phyloP scores from a whole-genome alignment of 2,329 filamentous ascomycete genomes.

The Botryosphaeria dothidea region DNA sequence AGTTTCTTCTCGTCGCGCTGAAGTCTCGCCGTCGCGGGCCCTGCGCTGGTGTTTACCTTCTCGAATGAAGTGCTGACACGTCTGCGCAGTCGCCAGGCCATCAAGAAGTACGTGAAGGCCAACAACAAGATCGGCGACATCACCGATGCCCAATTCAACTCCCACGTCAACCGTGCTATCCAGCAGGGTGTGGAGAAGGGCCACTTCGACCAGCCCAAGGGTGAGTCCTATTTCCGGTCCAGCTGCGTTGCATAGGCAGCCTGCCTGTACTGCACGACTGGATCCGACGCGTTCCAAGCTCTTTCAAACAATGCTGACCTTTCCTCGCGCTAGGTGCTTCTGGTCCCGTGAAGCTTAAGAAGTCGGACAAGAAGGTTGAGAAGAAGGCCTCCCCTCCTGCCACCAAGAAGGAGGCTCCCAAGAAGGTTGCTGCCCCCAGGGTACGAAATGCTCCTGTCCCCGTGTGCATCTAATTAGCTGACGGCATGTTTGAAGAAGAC shows the following conservation, averaged over 20 bases:
- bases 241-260: background rate
- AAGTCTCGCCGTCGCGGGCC: slow-evolving; percentile 27
- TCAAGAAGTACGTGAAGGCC: slow-evolving; percentile 73
- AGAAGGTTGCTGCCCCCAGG: slow-evolving; percentile 21
- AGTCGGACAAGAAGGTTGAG: slow-evolving; percentile 58
- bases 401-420: slow-evolving; percentile 32
- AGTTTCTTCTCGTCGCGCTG: slow-evolving; percentile 41
- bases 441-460: background rate
- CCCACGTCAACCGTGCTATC: slow-evolving; percentile 84
- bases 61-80: slow-evolving; percentile 34
- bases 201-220: slow-evolving; percentile 87
- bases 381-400: slow-evolving; percentile 12
- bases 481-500: background rate
- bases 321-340: slow-evolving; percentile 64
- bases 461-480: background rate
- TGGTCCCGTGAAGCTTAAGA: slow-evolving; percentile 88
- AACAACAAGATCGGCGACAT: slow-evolving; percentile 66
- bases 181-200: slow-evolving; percentile 82
- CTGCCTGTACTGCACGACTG: slow-evolving; percentile 28
- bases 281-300: background rate
- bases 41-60: slow-evolving; percentile 28
- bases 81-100: slow-evolving; percentile 62
- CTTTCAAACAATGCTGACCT: background rate
- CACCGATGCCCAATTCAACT: slow-evolving; percentile 62
- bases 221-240: slow-evolving; percentile 52